A percentile compares a stretch with the other conserved stretches of the same genome.
Evolutionary conservation across 768 basidiomycete genomes (phyloP).

Genomic region (Leccinum subtestaceum): DNA sequence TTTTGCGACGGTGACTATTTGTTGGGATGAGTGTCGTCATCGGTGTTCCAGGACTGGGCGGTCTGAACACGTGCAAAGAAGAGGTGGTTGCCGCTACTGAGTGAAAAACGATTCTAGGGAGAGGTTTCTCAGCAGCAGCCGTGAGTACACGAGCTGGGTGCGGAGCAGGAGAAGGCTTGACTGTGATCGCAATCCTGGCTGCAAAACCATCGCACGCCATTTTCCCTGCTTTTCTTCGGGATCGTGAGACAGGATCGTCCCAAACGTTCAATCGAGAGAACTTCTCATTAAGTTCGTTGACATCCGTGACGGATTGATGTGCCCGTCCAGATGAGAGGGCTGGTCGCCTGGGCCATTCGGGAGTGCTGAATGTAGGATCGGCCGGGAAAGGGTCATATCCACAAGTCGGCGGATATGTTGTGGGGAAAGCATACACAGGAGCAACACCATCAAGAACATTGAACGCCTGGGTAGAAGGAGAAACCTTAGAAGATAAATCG

Average conservation of each 20-base stretch:
- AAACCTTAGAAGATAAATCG: background rate
- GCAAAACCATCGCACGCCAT: background rate
- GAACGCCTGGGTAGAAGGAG: background rate
- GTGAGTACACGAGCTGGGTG: constrained; percentile 16
- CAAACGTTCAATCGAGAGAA: constrained; percentile 14
- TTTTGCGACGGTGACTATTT: constrained; percentile 10
- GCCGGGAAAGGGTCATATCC: constrained; percentile 19
- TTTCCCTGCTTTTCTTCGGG: constrained; percentile 4
- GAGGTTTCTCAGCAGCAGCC: background rate
- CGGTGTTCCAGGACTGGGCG: constrained; percentile 16
- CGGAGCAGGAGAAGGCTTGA: constrained; percentile 15
- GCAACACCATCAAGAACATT: constrained; percentile 14
- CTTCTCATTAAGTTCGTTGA: constrained; percentile 4
- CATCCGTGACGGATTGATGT: background rate
- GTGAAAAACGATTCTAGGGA: background rate
- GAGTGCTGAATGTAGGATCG: background rate
- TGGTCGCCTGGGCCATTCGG: constrained; percentile 11
- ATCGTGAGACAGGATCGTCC: constrained; percentile 2
- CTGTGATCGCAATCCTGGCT: constrained; percentile 13
- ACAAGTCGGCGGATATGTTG: constrained; percentile 16
- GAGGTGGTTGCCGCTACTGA: constrained; percentile 7
- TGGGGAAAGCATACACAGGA: constrained; percentile 25
- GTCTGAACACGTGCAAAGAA: constrained; percentile 16
- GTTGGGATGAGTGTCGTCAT: constrained; percentile 15
- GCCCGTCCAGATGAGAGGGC: background rate